Evolutionary conservation across 2,329 filamentous ascomycete genomes (phyloP), one percentile per base, ranked within the genome.

Genomic region (Westerdykella sp.): DNA sequence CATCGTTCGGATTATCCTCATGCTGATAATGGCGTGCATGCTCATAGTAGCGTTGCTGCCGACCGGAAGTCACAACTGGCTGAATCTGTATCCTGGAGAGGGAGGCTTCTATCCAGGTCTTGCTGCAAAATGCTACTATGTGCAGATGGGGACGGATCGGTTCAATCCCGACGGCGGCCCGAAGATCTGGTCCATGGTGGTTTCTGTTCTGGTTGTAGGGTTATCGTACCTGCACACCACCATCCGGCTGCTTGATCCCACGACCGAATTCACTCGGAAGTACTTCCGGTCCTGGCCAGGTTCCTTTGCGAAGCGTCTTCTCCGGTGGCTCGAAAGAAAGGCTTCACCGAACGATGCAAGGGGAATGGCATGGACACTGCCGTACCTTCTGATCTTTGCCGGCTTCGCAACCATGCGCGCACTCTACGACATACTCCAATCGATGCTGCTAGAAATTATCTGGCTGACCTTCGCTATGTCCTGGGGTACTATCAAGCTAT

Each of bases 401-500:
- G 34, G 34, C 3, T 56, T 56, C 34, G 30, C 28, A 2, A 43
- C 15, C 35, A 15, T 18, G 6, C 51, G 55, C 2, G 50, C 47
- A 15, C 18, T 42, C 18, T 54, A 43, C 39, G 55, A 59, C 30
- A 41, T 56, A 32, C 31, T 21, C 2, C 49, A 52, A 28, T 59
- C 53, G 4, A 57, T 56, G 55, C 47, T 59, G 13, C 28, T 50
- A 3, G 49, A 59, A 42, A 55, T 59, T 7, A 39, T 56, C 6
- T 59, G 56, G 56, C 45, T 59, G 12, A 13, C 46, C 2, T 56
- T 56, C 22, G 54, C 56, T 22, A 57, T 59, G 34, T 51, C 55
- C 7, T 59, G 56, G 55, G 55, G 55, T 7, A 51, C 54, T 2
- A 56, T 59, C 40, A 57, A 57, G 42, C 40, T 59, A 5, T 59